These are phyloP conservation scores for Aureobasidium namibiae DNA, from an alignment of 2,329 filamentous ascomycete genomes.

Conservation along the genomic window DNA sequence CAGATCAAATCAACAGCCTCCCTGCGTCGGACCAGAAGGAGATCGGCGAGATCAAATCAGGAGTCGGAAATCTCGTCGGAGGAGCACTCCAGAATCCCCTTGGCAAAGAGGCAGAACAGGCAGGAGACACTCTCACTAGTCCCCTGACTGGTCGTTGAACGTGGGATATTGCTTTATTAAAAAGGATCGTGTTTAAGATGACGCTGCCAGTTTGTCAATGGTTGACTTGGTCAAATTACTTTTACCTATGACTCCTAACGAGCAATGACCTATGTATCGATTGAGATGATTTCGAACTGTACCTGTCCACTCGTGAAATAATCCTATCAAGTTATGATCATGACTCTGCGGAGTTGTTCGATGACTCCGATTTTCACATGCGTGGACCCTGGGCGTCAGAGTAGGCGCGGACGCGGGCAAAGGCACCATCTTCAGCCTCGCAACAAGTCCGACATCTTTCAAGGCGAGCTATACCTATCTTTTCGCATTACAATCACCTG, in stretches of 20 bases:
- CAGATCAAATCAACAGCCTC: constrained; percentile 21
- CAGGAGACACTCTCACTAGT: constrained; percentile 12
- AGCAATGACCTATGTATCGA: neutral
- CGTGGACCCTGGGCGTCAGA: neutral
- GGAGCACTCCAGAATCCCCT: constrained; percentile 29
- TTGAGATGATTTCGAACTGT: neutral
- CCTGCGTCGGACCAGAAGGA: constrained; percentile 27
- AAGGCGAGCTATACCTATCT: neutral
- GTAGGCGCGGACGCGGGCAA: neutral
- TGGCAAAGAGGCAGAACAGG: constrained; percentile 21
- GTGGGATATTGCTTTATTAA: neutral
- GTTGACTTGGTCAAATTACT: neutral
- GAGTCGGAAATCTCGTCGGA: constrained; percentile 24
- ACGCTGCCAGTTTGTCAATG: too few species aligned
- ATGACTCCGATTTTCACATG: neutral
- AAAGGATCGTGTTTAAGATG: too few species aligned
- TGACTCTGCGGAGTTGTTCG: neutral
- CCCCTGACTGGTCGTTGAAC: constrained; percentile 16
- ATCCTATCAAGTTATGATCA: neutral
- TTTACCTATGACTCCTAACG: neutral
- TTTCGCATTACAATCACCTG: neutral
- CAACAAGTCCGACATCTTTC: neutral
- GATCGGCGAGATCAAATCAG: constrained; percentile 27
- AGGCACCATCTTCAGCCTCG: neutral
- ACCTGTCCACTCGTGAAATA: too few species aligned